Conservation (phyloP, 768 basidiomycete species). For the Paxillus involutus region DNA sequence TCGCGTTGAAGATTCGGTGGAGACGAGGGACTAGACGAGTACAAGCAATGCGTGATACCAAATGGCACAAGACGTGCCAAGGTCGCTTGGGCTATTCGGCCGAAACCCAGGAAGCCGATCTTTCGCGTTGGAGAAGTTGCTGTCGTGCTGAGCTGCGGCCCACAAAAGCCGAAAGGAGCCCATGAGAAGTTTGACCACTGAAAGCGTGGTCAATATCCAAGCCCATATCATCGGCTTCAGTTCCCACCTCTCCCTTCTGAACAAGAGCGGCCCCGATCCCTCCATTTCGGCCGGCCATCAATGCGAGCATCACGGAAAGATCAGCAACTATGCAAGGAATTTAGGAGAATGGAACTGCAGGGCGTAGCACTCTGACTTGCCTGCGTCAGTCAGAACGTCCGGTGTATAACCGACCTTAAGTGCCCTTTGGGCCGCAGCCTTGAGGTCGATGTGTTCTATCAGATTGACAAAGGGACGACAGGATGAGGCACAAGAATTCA, state of each 20-base stretch:
- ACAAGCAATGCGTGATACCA: slow-evolving; percentile 73
- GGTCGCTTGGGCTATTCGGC: slow-evolving; percentile 87
- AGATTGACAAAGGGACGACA: neutral
- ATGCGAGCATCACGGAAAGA: slow-evolving; percentile 80
- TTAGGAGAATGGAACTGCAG: neutral
- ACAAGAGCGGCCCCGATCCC: slow-evolving; percentile 65
- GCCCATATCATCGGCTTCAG: neutral
- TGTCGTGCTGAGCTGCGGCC: slow-evolving; percentile 71
- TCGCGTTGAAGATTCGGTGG: slow-evolving; percentile 40
- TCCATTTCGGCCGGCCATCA: slow-evolving; percentile 90
- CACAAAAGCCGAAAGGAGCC: slow-evolving; percentile 84
- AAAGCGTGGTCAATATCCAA: neutral
- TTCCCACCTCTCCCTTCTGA: slow-evolving; percentile 61
- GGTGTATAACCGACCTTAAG: slow-evolving; percentile 90
- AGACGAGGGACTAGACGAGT: slow-evolving; percentile 58
- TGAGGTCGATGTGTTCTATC: slow-evolving; percentile 81
- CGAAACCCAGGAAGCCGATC: slow-evolving; percentile 92
- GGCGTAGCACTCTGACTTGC: slow-evolving; percentile 35
- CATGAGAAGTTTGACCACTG: slow-evolving; percentile 83
- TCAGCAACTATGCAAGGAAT: slow-evolving; percentile 77
- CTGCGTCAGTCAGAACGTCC: slow-evolving; percentile 90
- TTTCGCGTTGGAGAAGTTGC: slow-evolving; percentile 54
- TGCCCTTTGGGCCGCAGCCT: slow-evolving; percentile 54
- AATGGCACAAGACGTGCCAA: slow-evolving; percentile 80
- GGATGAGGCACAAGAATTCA: neutral